Evolutionary conservation across 768 basidiomycete species (phyloP).

Genomic region (Leucocoprinus sp.): DNA sequence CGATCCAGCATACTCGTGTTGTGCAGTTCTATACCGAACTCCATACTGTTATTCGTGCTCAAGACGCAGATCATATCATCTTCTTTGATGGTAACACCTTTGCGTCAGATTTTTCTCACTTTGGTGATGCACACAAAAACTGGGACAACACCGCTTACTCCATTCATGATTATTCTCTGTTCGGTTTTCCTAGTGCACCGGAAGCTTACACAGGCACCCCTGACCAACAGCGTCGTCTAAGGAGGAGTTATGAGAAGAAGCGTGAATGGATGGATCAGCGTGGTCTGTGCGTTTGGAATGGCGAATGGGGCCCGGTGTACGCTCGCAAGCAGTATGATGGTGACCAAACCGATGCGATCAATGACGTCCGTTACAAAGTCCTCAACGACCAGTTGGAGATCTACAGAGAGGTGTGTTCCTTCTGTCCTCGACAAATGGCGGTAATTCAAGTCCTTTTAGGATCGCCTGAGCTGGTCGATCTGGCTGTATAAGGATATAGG

Average conservation of each 20-base stretch:
- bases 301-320: conserved; percentile 82
- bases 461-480: conserved; percentile 70
- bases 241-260: conserved; percentile 62
- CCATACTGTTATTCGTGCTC: conserved; percentile 59
- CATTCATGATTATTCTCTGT: conserved; percentile 72
- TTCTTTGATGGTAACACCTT: conserved; percentile 85
- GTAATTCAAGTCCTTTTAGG: conserved; percentile 25
- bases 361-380: conserved; percentile 54
- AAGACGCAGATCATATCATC: conserved; percentile 64
- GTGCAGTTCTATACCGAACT: conserved; percentile 61
- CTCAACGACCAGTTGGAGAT: conserved; percentile 68
- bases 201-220: conserved; percentile 46
- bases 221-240: conserved; percentile 43
- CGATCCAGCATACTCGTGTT: conserved; percentile 60
- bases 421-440: neutral
- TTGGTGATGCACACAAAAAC: conserved; percentile 50
- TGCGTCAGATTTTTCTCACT: conserved; percentile 69
- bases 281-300: conserved; percentile 66
- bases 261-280: conserved; percentile 68
- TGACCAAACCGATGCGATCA: conserved; percentile 53
- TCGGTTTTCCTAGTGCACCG: conserved; percentile 58
- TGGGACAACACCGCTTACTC: conserved; percentile 72
- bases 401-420: conserved; percentile 45
- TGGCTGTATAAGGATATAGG: conserved; percentile 86
- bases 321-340: conserved; percentile 55